Conservation (phyloP, 768 basidiomycete genomes). For the Boletus rubescentipes region DNA sequence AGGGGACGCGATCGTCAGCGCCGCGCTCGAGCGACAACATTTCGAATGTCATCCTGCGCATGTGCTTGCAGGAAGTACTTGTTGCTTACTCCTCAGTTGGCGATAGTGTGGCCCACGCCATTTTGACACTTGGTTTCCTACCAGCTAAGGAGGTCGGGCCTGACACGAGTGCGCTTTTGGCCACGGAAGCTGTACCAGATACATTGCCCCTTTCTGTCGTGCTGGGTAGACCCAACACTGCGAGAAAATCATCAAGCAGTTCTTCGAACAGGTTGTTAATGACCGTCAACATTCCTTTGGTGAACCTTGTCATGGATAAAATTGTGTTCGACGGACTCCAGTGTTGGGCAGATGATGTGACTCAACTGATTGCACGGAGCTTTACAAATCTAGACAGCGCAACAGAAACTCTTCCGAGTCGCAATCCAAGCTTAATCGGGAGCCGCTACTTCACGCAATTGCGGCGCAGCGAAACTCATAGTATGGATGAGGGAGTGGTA, state of each 20-base stretch:
- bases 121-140: slow-evolving; percentile 54
- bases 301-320: slow-evolving; percentile 65
- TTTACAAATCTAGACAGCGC: slow-evolving; percentile 18
- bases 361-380: slow-evolving; percentile 64
- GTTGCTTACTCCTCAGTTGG: slow-evolving; percentile 46
- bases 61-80: slow-evolving; percentile 46
- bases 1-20: slow-evolving; percentile 9
- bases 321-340: slow-evolving; percentile 72
- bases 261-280: slow-evolving; percentile 15
- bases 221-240: slow-evolving; percentile 14
- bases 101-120: slow-evolving; percentile 39
- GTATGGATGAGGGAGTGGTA: slow-evolving; percentile 40
- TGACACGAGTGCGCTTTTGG: slow-evolving; percentile 24
- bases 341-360: slow-evolving; percentile 82
- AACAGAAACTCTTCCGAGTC: slow-evolving; percentile 39
- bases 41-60: slow-evolving; percentile 32
- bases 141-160: slow-evolving; percentile 18
- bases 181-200: slow-evolving; percentile 17
- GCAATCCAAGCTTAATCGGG: slow-evolving; percentile 69
- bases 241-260: background rate
- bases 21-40: slow-evolving; percentile 1
- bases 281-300: slow-evolving; percentile 54
- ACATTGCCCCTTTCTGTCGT: slow-evolving; percentile 22
- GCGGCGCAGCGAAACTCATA: slow-evolving; percentile 38
- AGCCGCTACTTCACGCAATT: slow-evolving; percentile 69